Evolutionary conservation across 495 filamentous ascomycete genomes (phyloP).

Genomic region (Talaromyces nanjingensis): DNA sequence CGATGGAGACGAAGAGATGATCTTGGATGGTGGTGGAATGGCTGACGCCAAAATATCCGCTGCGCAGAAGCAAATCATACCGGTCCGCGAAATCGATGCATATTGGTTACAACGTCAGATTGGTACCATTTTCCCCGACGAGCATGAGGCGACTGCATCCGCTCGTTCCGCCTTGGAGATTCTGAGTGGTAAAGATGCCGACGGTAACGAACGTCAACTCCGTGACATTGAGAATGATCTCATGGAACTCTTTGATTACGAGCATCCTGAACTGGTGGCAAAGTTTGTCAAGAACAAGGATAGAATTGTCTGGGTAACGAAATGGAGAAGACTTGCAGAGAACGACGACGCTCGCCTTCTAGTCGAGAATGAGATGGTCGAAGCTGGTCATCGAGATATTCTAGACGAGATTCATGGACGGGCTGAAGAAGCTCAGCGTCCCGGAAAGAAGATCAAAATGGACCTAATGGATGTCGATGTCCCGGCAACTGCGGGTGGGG

Average conservation of each 20-base stretch:
- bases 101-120: constrained; percentile 97
- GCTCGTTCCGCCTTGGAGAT: constrained; percentile 74
- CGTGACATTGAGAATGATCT: constrained; percentile 96
- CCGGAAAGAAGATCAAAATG: constrained; percentile 73
- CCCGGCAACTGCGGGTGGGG: constrained; percentile 47
- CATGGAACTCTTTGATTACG: constrained; percentile 97
- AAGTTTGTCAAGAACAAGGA: constrained; percentile 88
- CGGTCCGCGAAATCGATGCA: constrained; percentile 86
- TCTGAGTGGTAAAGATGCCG: constrained; percentile 66
- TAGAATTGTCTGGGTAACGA: constrained; percentile 92
- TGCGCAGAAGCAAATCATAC: constrained; percentile 49
- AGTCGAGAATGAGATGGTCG: constrained; percentile 83
- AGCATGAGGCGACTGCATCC: constrained; percentile 85
- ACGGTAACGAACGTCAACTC: constrained; percentile 72
- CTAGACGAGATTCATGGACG: constrained; percentile 74
- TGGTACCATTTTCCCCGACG: constrained; percentile 77
- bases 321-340: constrained; percentile 76
- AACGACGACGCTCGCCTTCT: constrained; percentile 67
- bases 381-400: constrained; percentile 78
- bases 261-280: constrained; percentile 87
- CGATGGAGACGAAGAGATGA: constrained; percentile 60
- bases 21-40: constrained; percentile 59
- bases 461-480: constrained; percentile 89
- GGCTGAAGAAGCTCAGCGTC: constrained; percentile 45
- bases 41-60: constrained; percentile 40